Evolutionary conservation across 1,284 basidiomycete species (phyloP), one percentile per base, ranked within the genome.

Genomic region (Earliella scabrosa): DNA sequence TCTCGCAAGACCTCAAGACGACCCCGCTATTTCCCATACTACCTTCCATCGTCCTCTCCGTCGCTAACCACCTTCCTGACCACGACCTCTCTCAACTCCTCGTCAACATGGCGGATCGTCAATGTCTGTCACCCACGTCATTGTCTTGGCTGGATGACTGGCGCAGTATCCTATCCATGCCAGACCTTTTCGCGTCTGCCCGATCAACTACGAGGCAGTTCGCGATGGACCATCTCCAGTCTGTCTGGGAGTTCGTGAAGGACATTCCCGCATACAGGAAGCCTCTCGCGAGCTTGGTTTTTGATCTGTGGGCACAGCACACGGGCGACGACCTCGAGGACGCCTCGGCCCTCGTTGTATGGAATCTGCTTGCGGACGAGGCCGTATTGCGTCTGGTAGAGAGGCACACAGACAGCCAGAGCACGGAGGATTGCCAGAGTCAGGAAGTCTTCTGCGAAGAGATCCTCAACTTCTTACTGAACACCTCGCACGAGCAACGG

Each of bases 101-200:
- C 5, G 65, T 66, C 13, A 71, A 82, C 40, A 86, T 91, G 84
- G 74, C 77, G 27, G 80, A 84, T 43, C 82, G 87, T 54, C 82
- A 87, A 57, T 80, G 82, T 44, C 76, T 92, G 32, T 85, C 82
- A 3, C 90, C 89, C 0, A 86, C 86, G 13, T 84, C 85, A 0
- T 80, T 85, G 0, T 77, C 82, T 9, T 92, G 89, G 89, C 70
- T 90, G 21, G 71, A 73, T 6, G 84, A 86, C 64, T 91, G 90
- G 88, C 66, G 73, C 35, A 75, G 64, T 27, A 72, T 92, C 2
- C 67, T 90, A 20, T 72, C 70, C n/a, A 83, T 82, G 58, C 68
- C 77, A 7, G 75, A 73, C 4, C 71, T 88, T 9, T 75, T 82
- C 63, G 71, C 75, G 34, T 58, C 72, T 0, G 65, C 75, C 6